Evolutionary conservation across 495 filamentous ascomycete species (phyloP).

Genomic region (Hyaloscypha variabilis): DNA sequence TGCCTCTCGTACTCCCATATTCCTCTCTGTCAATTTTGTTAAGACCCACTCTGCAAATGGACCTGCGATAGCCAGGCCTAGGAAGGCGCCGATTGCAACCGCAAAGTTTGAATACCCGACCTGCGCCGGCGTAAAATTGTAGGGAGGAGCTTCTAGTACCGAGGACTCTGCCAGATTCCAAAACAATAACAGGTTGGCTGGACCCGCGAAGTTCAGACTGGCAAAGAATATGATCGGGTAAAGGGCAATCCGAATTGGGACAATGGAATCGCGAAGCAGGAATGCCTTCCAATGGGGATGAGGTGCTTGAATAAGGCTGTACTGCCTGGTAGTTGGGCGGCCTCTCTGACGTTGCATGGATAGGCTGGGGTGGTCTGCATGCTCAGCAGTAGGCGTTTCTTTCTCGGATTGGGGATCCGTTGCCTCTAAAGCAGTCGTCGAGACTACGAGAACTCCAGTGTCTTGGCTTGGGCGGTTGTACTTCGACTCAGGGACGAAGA

Average conservation of each 20-base stretch:
- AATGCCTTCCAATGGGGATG: conserved; percentile 44
- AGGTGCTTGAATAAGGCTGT: conserved; percentile 50
- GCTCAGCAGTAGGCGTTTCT: not conserved
- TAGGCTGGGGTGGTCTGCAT: not conserved
- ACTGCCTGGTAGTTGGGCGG: conserved; percentile 55
- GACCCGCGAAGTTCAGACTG: conserved; percentile 61
- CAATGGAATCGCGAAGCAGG: conserved; percentile 37
- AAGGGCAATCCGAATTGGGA: conserved; percentile 59
- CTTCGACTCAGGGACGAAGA: conserved; percentile 61
- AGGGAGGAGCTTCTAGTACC: conserved; percentile 61
- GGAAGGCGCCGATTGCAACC: conserved; percentile 48
- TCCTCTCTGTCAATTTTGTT: conserved; percentile 49
- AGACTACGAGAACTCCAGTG: too few species aligned
- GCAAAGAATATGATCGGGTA: conserved; percentile 66
- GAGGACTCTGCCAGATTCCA: conserved; percentile 66
- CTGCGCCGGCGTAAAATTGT: conserved; percentile 47
- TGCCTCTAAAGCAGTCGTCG: too few species aligned
- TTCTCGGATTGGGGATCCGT: not conserved
- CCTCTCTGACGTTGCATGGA: too few species aligned
- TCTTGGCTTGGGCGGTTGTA: too few species aligned
- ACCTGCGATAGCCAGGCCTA: conserved; percentile 54
- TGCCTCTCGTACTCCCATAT: conserved; percentile 53
- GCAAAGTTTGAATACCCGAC: conserved; percentile 48
- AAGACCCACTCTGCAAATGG: conserved; percentile 50
- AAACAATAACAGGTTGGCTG: conserved; percentile 56